Conservation (phyloP, 192 early-diverging fungal genomes). For the Coemansia sp. region DNA sequence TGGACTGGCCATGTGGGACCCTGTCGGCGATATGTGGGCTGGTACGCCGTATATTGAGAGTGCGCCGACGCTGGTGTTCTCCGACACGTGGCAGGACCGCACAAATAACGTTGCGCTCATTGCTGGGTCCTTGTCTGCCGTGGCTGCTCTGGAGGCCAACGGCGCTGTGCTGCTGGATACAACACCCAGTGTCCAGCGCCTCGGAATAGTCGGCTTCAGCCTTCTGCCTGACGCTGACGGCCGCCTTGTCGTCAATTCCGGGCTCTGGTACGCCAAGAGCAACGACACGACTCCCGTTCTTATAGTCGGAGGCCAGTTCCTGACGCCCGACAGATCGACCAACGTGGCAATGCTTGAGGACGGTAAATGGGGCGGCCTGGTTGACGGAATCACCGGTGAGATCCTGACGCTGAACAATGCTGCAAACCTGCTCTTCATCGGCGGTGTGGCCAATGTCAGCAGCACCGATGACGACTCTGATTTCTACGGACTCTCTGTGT, state of each 20-base stretch:
- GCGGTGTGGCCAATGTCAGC: slow-evolving; percentile 53
- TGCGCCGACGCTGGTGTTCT: slow-evolving; percentile 29
- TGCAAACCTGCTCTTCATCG: slow-evolving; percentile 59
- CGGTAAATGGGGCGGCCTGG: slow-evolving; percentile 47
- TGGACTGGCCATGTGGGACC: slow-evolving; percentile 45
- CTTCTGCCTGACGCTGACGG: slow-evolving; percentile 24
- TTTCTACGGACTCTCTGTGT: slow-evolving; percentile 53
- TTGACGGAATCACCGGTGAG: slow-evolving; percentile 46
- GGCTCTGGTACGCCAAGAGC: slow-evolving; percentile 56
- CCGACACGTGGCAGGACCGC: slow-evolving; percentile 16
- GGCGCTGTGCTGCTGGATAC: slow-evolving; percentile 36
- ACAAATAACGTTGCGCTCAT: slow-evolving; percentile 36
- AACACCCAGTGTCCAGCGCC: slow-evolving; percentile 26
- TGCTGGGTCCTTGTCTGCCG: slow-evolving; percentile 38
- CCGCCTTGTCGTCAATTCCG: slow-evolving; percentile 51
- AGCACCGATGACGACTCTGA: neutral
- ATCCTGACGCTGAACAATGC: slow-evolving; percentile 55
- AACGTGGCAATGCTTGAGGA: slow-evolving; percentile 52
- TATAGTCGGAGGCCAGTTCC: slow-evolving; percentile 60
- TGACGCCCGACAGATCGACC: slow-evolving; percentile 35
- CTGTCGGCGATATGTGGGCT: slow-evolving; percentile 30
- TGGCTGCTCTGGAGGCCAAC: slow-evolving; percentile 40
- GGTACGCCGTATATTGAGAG: slow-evolving; percentile 39
- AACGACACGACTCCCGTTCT: slow-evolving; percentile 41
- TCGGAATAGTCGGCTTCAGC: slow-evolving; percentile 30